Conservation (phyloP, 257 asterid genomes). For the Leptodermis oblonga region DNA sequence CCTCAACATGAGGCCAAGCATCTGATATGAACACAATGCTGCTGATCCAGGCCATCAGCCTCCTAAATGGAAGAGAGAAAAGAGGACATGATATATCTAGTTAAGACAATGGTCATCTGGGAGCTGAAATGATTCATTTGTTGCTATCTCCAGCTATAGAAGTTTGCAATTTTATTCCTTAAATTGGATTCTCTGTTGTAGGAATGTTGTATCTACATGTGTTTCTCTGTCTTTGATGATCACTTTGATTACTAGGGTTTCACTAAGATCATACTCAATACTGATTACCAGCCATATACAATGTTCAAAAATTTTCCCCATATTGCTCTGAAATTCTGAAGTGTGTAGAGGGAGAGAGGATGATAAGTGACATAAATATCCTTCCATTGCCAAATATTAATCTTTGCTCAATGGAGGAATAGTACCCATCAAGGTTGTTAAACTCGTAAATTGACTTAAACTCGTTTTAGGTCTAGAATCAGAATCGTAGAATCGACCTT, state of each 20-base stretch:
- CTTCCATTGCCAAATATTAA: too few species aligned
- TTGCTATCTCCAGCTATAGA: not conserved
- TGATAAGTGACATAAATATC: too few species aligned
- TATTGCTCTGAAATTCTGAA: too few species aligned
- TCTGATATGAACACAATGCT: conserved; percentile 20
- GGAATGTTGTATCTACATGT: not conserved
- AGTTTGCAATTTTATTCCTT: not conserved
- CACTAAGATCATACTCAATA: not conserved
- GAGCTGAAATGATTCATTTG: not conserved
- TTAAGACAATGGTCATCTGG: not conserved
- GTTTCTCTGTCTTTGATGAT: not conserved
- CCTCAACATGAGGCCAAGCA: conserved; percentile 31
- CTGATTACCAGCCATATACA: too few species aligned
- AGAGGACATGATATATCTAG: not conserved
- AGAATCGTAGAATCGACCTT: too few species aligned
- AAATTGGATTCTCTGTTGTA: not conserved
- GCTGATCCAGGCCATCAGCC: not conserved
- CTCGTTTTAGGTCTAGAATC: too few species aligned
- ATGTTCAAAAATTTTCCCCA: too few species aligned
- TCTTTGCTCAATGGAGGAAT: too few species aligned
- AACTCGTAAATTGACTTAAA: too few species aligned
- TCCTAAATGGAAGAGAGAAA: not conserved
- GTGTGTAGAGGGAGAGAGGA: too few species aligned
- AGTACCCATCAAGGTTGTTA: too few species aligned
- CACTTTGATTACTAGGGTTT: not conserved